phyloP scores from a whole-genome alignment of 768 basidiomycete species.

The Trametes punicea region DNA sequence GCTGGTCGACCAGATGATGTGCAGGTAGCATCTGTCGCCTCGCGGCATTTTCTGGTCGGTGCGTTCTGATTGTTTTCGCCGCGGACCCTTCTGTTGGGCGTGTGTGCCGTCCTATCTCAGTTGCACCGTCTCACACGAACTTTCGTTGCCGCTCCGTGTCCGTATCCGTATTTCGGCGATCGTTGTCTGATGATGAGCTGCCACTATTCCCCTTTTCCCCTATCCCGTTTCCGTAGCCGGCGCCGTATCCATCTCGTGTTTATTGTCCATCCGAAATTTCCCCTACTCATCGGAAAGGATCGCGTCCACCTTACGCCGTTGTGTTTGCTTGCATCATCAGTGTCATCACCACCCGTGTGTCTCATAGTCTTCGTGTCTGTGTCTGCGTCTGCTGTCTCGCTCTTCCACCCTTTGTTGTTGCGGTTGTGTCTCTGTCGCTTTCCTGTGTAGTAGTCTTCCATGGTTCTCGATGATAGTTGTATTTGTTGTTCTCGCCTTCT shows the following conservation, averaged over 20 bases:
- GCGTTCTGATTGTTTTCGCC: conserved; percentile 9
- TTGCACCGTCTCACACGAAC: conserved; percentile 10
- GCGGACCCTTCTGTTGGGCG: conserved; percentile 15
- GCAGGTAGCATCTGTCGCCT: not conserved
- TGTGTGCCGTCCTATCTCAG: conserved; percentile 8
- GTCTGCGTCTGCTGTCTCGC: conserved; percentile 16
- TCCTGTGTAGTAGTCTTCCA: conserved; percentile 13
- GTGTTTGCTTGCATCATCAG: conserved; percentile 4
- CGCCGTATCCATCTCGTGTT: not conserved
- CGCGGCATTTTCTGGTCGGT: not conserved
- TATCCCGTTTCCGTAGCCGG: not conserved
- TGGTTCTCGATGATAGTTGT: conserved; percentile 14
- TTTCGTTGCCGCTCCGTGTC: not conserved
- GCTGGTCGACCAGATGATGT: conserved; percentile 6
- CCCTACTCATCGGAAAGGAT: not conserved
- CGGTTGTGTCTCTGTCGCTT: conserved; percentile 6
- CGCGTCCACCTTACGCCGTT: not conserved
- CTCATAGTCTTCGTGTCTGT: conserved; percentile 11
- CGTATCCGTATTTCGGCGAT: conserved; percentile 10
- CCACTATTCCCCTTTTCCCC: not conserved
- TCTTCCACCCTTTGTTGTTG: conserved; percentile 5
- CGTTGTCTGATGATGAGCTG: conserved; percentile 2
- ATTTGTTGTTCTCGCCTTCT: conserved; percentile 9
- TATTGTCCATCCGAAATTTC: not conserved
- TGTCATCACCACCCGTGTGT: conserved; percentile 11